Conservation (phyloP, 768 basidiomycete genomes). For the Tylopilus cervinicoccineus region DNA sequence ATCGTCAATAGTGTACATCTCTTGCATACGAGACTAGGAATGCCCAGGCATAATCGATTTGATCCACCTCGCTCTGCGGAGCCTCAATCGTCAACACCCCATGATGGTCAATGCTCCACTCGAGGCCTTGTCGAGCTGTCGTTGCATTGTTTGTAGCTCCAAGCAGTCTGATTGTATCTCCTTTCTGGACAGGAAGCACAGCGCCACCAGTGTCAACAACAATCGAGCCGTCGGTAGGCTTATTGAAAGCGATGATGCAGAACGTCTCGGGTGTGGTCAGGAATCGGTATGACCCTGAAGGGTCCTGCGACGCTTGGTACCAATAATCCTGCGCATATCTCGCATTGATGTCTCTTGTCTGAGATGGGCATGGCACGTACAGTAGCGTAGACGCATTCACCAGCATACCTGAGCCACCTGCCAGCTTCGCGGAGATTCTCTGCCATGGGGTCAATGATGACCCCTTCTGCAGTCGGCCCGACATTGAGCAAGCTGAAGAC, state of each 20-base stretch:
- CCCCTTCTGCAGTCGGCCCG: slow-evolving; percentile 53
- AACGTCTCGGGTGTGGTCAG: slow-evolving; percentile 48
- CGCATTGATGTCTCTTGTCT: background rate
- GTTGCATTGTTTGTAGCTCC: slow-evolving; percentile 20
- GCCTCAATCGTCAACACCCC: slow-evolving; percentile 33
- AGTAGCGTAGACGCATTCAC: slow-evolving; percentile 51
- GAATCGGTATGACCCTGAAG: slow-evolving; percentile 38
- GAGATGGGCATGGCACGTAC: slow-evolving; percentile 27
- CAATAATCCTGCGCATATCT: slow-evolving; percentile 39
- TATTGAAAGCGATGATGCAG: slow-evolving; percentile 43
- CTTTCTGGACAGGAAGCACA: slow-evolving; percentile 39
- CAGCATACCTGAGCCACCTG: slow-evolving; percentile 46
- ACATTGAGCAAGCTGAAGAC: slow-evolving; percentile 43
- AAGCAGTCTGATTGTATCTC: slow-evolving; percentile 43
- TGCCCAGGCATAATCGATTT: slow-evolving; percentile 38
- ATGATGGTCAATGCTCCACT: slow-evolving; percentile 29
- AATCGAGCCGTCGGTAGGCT: slow-evolving; percentile 33
- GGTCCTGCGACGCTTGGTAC: slow-evolving; percentile 43
- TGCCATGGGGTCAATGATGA: slow-evolving; percentile 46
- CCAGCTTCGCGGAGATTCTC: slow-evolving; percentile 49
- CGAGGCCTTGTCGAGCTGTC: slow-evolving; percentile 14
- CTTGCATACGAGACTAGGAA: slow-evolving; percentile 35
- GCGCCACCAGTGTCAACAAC: slow-evolving; percentile 32
- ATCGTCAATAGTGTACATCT: background rate
- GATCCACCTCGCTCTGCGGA: slow-evolving; percentile 20